Percentiles rank a stretch among this genome's conserved stretches.
Conservation (phyloP, 352 stramenopile genomes). For the Halophytophthora batemanensis region DNA sequence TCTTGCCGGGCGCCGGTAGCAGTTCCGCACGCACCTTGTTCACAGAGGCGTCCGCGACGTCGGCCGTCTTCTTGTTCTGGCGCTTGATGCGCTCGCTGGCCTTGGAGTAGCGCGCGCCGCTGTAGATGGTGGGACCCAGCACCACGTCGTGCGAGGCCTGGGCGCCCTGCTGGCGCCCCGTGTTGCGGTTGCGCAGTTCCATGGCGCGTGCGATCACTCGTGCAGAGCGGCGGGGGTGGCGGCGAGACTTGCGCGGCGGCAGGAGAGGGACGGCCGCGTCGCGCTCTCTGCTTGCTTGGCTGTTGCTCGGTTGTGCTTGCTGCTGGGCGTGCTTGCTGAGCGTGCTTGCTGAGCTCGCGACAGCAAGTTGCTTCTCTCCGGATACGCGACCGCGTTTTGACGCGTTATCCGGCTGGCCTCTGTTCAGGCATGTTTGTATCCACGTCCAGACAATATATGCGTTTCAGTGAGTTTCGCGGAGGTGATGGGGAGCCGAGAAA, state of each 20-base stretch:
- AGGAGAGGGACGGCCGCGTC: conserved; percentile 9
- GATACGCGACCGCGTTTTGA: conserved; percentile 3
- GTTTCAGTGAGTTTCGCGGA: too few species aligned
- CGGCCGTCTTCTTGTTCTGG: conserved; percentile 46
- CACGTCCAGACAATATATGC: too few species aligned
- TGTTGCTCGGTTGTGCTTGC: neutral
- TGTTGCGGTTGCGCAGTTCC: conserved; percentile 60
- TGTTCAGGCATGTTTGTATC: too few species aligned
- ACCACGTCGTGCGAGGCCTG: conserved; percentile 42
- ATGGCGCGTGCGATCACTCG: conserved; percentile 30
- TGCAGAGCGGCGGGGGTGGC: too few species aligned
- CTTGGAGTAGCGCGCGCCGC: conserved; percentile 78
- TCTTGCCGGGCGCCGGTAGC: too few species aligned
- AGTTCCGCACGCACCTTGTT: conserved; percentile 30
- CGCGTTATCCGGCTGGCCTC: neutral
- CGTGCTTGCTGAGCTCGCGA: conserved; percentile 1
- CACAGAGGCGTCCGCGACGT: conserved; percentile 35
- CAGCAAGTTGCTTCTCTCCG: conserved; percentile 14
- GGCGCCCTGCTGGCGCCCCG: conserved; percentile 29
- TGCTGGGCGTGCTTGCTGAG: conserved; percentile 1
- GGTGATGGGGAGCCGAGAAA: too few species aligned
- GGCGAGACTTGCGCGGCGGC: neutral
- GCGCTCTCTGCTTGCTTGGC: neutral
- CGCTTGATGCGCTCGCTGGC: conserved; percentile 80
- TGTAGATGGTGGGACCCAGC: conserved; percentile 79